These are phyloP conservation scores for Combretum micranthum DNA, from an alignment of 345 rosid species.

Conservation along the genomic window DNA sequence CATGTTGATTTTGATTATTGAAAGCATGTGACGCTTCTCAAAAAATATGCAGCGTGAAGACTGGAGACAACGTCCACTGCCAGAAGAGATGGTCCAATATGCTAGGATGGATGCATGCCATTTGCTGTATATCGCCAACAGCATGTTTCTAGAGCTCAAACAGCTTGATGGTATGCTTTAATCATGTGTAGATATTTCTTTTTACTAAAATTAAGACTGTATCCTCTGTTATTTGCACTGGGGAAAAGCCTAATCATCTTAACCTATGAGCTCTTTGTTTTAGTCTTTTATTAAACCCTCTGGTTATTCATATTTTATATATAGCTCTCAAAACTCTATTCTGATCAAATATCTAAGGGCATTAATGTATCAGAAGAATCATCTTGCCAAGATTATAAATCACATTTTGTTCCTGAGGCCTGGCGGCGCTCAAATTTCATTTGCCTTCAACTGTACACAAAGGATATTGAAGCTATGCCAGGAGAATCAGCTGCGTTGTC, in stretches of 20 bases:
- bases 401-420: conserved; percentile 73
- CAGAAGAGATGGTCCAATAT: conserved; percentile 69
- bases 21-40: conserved; percentile 5
- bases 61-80: conserved; percentile 94
- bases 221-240: not conserved
- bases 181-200: not conserved
- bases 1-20: conserved; percentile 1
- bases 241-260: not conserved
- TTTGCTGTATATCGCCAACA: conserved; percentile 60
- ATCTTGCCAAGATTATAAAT: conserved; percentile 53
- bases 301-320: conserved; percentile 1
- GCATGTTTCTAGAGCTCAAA: conserved; percentile 59
- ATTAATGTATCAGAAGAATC: conserved; percentile 56
- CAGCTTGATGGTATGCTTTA: conserved; percentile 47
- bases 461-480: conserved; percentile 73
- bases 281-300: not conserved
- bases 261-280: too few relatives aligned
- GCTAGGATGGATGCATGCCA: conserved; percentile 84
- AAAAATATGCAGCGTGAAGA: conserved; percentile 70
- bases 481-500: conserved; percentile 83
- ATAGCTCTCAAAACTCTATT: conserved; percentile 10
- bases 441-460: conserved; percentile 67
- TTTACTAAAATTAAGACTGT: not conserved
- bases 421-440: conserved; percentile 78
- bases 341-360: conserved; percentile 33